Percentiles rank a stretch among this genome's conserved stretches.
These are phyloP conservation scores for Pseudocercospora macadamiae DNA, from an alignment of 2,329 filamentous ascomycete genomes.

Conservation along the genomic window DNA sequence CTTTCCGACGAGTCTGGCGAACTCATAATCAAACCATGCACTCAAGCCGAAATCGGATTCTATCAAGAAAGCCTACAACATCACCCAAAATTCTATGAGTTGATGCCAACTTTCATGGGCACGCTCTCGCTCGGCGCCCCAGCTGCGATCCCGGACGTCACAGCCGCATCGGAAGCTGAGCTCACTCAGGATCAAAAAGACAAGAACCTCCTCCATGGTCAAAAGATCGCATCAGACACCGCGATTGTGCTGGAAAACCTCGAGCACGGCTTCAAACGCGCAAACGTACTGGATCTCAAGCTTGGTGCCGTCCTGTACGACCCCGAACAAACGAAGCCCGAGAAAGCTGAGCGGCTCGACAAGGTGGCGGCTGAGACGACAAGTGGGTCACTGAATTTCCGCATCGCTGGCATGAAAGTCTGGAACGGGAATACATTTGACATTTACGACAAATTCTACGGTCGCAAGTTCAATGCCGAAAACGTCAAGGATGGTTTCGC, in stretches of 20 bases:
- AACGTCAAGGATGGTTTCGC: conserved; percentile 62
- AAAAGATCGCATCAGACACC: conserved; percentile 72
- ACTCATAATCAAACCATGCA: conserved; percentile 94
- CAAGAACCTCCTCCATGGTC: conserved; percentile 55
- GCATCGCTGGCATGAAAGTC: conserved; percentile 68
- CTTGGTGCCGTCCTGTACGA: conserved; percentile 83
- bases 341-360: conserved; percentile 63
- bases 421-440: conserved; percentile 56
- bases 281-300: conserved; percentile 93
- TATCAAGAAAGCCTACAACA: conserved; percentile 72
- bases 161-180: conserved; percentile 23
- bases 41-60: conserved; percentile 80
- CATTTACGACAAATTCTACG: conserved; percentile 68
- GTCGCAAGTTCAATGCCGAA: conserved; percentile 58
- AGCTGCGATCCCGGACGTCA: conserved; percentile 23
- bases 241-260: conserved; percentile 87
- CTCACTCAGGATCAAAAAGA: conserved; percentile 36
- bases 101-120: conserved; percentile 86
- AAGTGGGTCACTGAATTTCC: conserved; percentile 62
- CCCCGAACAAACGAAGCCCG: conserved; percentile 63
- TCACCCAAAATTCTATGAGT: conserved; percentile 73
- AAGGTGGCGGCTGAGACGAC: conserved; percentile 63
- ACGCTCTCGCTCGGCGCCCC: conserved; percentile 69
- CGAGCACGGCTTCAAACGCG: conserved; percentile 75
- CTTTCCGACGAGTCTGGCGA: conserved; percentile 80